Percentiles rank a stretch among this genome's conserved stretches.
phyloP scores from a whole-genome alignment of 371 early-diverging fungal genomes.

The Edhazardia aedis region DNA sequence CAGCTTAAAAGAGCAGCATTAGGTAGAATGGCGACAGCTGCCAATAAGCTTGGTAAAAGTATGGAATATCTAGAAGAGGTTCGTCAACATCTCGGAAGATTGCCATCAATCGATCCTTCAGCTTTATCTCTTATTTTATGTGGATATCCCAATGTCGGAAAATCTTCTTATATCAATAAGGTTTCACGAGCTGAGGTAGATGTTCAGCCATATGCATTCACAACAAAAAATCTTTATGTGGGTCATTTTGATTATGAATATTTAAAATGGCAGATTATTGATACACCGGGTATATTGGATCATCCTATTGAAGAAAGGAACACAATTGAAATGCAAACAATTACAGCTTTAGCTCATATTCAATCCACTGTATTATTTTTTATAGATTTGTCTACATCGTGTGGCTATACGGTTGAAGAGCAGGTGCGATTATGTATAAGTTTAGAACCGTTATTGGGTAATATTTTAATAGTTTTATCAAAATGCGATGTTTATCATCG shows the following conservation, averaged over 20 bases:
- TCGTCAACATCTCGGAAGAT: slow-evolving; percentile 83
- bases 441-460: not conserved
- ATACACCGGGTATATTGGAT: slow-evolving; percentile 98
- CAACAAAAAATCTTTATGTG: slow-evolving; percentile 95
- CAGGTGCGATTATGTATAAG: slow-evolving; percentile 49
- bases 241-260: slow-evolving; percentile 99
- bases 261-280: slow-evolving; percentile 93
- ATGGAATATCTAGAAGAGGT: slow-evolving; percentile 95
- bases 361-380: slow-evolving; percentile 88
- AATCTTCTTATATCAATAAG: slow-evolving; percentile 97
- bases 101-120: slow-evolving; percentile 91
- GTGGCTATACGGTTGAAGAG: slow-evolving; percentile 82
- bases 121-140: slow-evolving; percentile 88
- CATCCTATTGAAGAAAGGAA: slow-evolving; percentile 95
- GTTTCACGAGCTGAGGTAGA: slow-evolving; percentile 95
- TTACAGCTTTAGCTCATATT: slow-evolving; percentile 95
- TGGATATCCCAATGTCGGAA: slow-evolving; percentile 99
- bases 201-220: slow-evolving; percentile 99
- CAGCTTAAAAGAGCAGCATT: slow-evolving; percentile 93
- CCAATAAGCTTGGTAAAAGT: slow-evolving; percentile 88
- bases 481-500: slow-evolving; percentile 34
- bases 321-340: slow-evolving; percentile 99
- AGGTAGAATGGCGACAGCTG: slow-evolving; percentile 94
- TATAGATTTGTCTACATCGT: slow-evolving; percentile 89
- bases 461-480: slow-evolving; percentile 38